Evolutionary conservation across 2,329 filamentous ascomycete species (phyloP).

Genomic region (Berkeleyomyces basicola): DNA sequence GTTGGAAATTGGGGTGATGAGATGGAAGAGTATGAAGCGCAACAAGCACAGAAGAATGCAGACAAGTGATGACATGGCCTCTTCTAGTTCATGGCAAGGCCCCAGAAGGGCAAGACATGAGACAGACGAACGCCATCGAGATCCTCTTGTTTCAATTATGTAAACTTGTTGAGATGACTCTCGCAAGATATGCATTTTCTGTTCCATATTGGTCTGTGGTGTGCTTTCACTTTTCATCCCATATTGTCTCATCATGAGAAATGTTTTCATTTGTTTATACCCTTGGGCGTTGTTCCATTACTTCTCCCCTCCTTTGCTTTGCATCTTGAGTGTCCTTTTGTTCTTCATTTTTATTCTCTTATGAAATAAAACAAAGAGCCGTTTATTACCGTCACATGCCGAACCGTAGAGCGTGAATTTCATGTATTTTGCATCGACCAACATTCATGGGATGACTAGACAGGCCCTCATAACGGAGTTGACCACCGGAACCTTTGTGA

Average conservation of each 20-base stretch:
- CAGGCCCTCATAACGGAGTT: not conserved
- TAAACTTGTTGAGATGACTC: no score
- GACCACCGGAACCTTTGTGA: not conserved
- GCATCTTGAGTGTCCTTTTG: not conserved
- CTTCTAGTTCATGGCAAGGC: no score
- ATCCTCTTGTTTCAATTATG: no score
- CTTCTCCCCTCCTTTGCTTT: not conserved
- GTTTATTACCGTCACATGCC: not conserved
- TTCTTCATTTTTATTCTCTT: not conserved
- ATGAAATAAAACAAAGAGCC: not conserved
- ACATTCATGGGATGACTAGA: no score
- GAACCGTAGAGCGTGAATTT: not conserved
- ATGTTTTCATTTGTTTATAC: not conserved
- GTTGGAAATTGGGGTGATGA: slow-evolving; percentile 41
- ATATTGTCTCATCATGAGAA: not conserved
- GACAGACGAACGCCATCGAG: not conserved
- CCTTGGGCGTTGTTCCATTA: not conserved
- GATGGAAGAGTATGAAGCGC: slow-evolving; percentile 32
- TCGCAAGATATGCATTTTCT: not conserved
- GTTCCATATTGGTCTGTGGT: not conserved
- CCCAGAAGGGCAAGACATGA: not conserved
- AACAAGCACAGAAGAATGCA: not conserved
- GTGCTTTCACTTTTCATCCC: not conserved
- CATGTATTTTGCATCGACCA: not conserved
- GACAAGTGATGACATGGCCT: not conserved